Conservation (phyloP, 2,329 filamentous ascomycete genomes). For the Neoscytalidium dimidiatum region DNA sequence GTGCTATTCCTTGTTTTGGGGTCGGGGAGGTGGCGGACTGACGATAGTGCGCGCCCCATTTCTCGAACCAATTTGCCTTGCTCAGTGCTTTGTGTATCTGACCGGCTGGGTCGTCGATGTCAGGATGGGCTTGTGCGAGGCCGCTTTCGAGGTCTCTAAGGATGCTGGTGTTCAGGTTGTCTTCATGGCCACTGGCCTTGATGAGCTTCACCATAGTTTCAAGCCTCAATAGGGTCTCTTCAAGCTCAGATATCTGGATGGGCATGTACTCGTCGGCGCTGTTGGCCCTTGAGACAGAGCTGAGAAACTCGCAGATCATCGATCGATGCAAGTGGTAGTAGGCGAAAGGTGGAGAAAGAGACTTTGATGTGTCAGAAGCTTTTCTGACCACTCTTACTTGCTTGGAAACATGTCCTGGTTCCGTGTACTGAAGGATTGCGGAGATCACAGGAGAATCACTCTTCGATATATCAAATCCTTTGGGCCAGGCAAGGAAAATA, state of each 20-base stretch:
- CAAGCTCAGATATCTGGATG: conserved; percentile 24
- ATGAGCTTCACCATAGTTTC: neutral
- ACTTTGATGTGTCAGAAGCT: neutral
- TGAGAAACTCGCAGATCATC: conserved; percentile 53
- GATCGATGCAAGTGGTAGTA: conserved; percentile 56
- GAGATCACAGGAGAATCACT: neutral
- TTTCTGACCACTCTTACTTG: neutral
- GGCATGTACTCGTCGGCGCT: conserved; percentile 21
- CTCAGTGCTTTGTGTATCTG: conserved; percentile 55
- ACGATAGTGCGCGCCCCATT: conserved; percentile 60
- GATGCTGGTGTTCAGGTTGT: conserved; percentile 50
- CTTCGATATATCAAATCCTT: neutral
- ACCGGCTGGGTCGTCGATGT: conserved; percentile 42
- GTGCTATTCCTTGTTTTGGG: too few species aligned
- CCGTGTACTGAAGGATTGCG: conserved; percentile 14
- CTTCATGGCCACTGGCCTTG: conserved; percentile 31
- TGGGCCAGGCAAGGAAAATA: conserved; percentile 45
- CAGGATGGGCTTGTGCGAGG: neutral
- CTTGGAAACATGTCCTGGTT: neutral
- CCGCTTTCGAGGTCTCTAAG: conserved; percentile 50
- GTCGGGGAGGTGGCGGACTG: neutral
- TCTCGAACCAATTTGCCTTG: conserved; percentile 40
- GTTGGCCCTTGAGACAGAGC: conserved; percentile 46
- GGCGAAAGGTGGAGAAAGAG: neutral
- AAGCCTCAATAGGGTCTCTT: conserved; percentile 34